Evolutionary conservation across 345 rosid genomes (phyloP).

Genomic region (Eucalyptus albens): DNA sequence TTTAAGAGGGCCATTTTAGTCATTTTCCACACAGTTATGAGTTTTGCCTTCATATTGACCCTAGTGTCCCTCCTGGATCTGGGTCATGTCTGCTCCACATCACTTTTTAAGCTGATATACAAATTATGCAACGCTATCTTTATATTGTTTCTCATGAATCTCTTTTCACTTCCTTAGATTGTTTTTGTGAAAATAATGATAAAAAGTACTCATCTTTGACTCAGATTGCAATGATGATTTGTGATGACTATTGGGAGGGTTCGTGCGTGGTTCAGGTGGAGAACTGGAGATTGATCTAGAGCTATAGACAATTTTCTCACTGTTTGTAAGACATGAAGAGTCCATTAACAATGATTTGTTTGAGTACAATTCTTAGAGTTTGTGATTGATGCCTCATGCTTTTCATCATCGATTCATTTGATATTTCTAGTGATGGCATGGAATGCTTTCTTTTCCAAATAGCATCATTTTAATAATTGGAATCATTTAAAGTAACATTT

Average conservation of each 20-base stretch:
- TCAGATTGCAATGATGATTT: conserved; percentile 99
- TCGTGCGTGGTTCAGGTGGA: conserved; percentile 48
- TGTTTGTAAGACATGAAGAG: background rate
- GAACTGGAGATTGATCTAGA: conserved; percentile 11
- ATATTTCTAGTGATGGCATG: background rate
- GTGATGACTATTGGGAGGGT: conserved; percentile 61
- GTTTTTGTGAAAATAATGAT: background rate
- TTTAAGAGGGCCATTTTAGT: background rate
- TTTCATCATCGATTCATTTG: background rate
- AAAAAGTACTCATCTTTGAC: conserved; percentile 45
- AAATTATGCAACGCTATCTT: background rate
- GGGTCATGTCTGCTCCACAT: background rate
- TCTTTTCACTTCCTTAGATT: background rate
- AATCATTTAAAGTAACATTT: background rate
- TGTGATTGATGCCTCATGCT: background rate
- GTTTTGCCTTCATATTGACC: background rate
- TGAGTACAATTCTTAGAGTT: background rate
- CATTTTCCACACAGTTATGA: background rate
- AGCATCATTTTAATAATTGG: background rate
- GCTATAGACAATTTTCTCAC: background rate
- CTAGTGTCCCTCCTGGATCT: background rate
- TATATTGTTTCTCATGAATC: background rate
- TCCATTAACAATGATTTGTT: background rate
- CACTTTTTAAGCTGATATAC: background rate
- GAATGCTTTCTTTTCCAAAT: background rate